phyloP scores from a whole-genome alignment of 106 monocot genomes.

The Agapanthus africanus region DNA sequence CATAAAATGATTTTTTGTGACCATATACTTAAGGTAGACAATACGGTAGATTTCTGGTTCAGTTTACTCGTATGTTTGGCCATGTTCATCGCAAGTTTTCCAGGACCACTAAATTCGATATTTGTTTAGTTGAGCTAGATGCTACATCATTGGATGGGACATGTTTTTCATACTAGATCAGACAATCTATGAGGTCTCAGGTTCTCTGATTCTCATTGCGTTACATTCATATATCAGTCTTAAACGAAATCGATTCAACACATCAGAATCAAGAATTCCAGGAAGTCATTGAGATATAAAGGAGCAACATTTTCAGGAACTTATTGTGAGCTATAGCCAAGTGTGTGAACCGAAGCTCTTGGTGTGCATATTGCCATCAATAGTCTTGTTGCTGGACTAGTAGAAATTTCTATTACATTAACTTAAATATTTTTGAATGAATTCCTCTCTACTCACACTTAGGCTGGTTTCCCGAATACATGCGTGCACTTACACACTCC shows the following conservation, averaged over 20 bases:
- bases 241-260: too few relatives aligned
- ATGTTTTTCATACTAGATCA: neutral
- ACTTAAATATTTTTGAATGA: neutral
- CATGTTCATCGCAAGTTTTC: neutral
- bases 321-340: neutral
- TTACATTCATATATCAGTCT: too few relatives aligned
- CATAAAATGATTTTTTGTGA: neutral
- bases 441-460: too few relatives aligned
- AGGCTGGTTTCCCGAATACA: too few relatives aligned
- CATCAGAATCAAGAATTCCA: too few relatives aligned
- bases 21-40: neutral
- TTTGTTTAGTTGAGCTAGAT: neutral
- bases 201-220: too few relatives aligned
- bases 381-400: neutral
- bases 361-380: neutral
- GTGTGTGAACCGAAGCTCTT: neutral
- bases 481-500: neutral
- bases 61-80: neutral
- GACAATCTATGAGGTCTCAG: too few relatives aligned
- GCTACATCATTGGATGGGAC: neutral
- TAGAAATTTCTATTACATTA: neutral
- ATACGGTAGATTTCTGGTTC: neutral
- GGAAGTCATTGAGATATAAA: neutral
- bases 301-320: neutral
- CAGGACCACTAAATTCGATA: neutral